Evolutionary conservation across 768 basidiomycete genomes (phyloP).

Genomic region (Tricholoma flavovirens): DNA sequence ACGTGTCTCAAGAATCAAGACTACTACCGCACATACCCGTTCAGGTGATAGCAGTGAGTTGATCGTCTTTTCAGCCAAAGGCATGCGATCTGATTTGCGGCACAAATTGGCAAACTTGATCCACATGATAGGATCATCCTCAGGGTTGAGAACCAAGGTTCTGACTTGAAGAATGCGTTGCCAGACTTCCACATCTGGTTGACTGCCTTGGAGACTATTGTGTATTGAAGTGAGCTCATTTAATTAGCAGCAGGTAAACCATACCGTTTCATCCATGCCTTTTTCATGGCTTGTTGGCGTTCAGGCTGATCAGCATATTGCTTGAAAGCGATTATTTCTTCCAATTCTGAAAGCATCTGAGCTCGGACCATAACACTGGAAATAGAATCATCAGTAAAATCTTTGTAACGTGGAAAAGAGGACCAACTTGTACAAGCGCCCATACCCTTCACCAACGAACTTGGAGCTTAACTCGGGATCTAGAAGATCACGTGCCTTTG

Average conservation of each 20-base stretch:
- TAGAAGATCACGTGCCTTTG: constrained; percentile 85
- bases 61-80: constrained; percentile 95
- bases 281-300: constrained; percentile 82
- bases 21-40: constrained; percentile 33
- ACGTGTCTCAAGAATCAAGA: not conserved
- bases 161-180: constrained; percentile 95
- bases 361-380: constrained; percentile 90
- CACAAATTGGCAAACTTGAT: constrained; percentile 98
- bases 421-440: constrained; percentile 90
- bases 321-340: constrained; percentile 96
- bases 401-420: not conserved
- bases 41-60: constrained; percentile 83
- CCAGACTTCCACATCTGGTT: constrained; percentile 99
- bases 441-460: constrained; percentile 93
- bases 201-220: constrained; percentile 83
- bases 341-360: constrained; percentile 96
- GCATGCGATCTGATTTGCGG: constrained; percentile 90
- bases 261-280: constrained; percentile 97
- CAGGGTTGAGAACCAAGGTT: constrained; percentile 86
- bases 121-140: constrained; percentile 96
- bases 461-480: constrained; percentile 81
- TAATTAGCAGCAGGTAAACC: not conserved
- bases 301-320: constrained; percentile 91
- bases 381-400: constrained; percentile 3
- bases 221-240: not conserved